Conservation (phyloP, 257 asterid species). For the Osmanthus fragrans region DNA sequence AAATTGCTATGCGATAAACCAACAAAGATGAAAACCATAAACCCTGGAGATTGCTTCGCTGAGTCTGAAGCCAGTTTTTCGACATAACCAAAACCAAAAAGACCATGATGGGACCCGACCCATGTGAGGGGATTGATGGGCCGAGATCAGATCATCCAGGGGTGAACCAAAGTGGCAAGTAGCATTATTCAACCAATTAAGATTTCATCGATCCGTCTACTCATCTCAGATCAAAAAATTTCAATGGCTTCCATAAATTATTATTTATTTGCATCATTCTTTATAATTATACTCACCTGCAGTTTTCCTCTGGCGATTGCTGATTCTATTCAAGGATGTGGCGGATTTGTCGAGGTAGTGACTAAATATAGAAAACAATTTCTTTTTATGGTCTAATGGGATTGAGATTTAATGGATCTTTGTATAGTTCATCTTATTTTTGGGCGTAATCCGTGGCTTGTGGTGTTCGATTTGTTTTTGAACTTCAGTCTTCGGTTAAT, state of each 20-base stretch:
- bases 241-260: neutral
- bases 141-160: too few species aligned
- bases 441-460: constrained; percentile 2
- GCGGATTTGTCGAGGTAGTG: constrained; percentile 92
- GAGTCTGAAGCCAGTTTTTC: constrained; percentile 5
- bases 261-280: constrained; percentile 11
- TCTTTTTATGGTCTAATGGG: neutral
- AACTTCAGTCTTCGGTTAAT: constrained; percentile 5
- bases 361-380: neutral
- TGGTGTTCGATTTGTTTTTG: neutral
- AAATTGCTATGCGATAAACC: too few species aligned
- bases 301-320: constrained; percentile 38
- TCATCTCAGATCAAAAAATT: constrained; percentile 6
- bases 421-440: constrained; percentile 4
- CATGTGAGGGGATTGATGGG: too few species aligned
- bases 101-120: too few species aligned
- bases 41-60: constrained; percentile 20
- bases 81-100: constrained; percentile 19
- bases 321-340: constrained; percentile 92
- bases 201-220: constrained; percentile 27
- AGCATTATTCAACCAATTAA: constrained; percentile 32
- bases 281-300: constrained; percentile 25
- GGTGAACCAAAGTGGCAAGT: too few species aligned
- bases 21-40: too few species aligned
- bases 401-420: constrained; percentile 12